Conservation (phyloP, 2,329 filamentous ascomycete species). For the Colletotrichum sp. region DNA sequence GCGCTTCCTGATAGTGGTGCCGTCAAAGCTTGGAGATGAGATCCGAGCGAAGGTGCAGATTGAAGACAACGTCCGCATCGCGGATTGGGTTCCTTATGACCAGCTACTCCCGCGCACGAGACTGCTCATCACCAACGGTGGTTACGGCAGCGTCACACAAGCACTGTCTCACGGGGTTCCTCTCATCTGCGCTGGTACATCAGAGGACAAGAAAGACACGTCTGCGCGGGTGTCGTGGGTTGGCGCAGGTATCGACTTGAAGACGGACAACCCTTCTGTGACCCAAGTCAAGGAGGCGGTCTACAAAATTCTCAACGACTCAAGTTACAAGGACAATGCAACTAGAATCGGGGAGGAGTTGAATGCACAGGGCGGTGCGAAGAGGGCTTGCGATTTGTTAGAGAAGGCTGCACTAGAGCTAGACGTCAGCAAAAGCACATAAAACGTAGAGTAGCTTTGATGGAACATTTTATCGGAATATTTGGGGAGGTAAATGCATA, state of each 20-base stretch:
- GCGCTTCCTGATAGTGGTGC: constrained; percentile 34
- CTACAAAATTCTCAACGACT: constrained; percentile 27
- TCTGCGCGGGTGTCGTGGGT: constrained; percentile 36
- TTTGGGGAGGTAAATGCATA: neutral
- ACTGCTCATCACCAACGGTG: constrained; percentile 40
- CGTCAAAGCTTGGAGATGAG: constrained; percentile 32
- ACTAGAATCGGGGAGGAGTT: constrained; percentile 29
- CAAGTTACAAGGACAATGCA: constrained; percentile 26
- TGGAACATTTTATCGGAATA: neutral
- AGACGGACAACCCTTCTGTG: constrained; percentile 35
- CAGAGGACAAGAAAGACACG: constrained; percentile 42
- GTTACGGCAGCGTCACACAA: constrained; percentile 41
- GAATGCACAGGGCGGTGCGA: constrained; percentile 30
- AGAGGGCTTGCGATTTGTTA: constrained; percentile 28
- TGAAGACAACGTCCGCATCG: constrained; percentile 31
- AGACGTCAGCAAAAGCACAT: neutral
- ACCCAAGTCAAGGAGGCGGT: constrained; percentile 29
- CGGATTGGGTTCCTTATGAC: constrained; percentile 40
- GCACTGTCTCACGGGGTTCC: constrained; percentile 38
- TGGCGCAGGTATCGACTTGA: constrained; percentile 38
- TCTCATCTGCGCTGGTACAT: constrained; percentile 39
- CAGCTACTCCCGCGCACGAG: constrained; percentile 36
- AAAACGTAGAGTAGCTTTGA: neutral
- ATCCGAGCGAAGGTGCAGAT: constrained; percentile 27
- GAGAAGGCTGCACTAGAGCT: constrained; percentile 26